These are phyloP conservation scores for Quercus mongolica DNA, from an alignment of 306 rosid genomes.

Conservation along the genomic window DNA sequence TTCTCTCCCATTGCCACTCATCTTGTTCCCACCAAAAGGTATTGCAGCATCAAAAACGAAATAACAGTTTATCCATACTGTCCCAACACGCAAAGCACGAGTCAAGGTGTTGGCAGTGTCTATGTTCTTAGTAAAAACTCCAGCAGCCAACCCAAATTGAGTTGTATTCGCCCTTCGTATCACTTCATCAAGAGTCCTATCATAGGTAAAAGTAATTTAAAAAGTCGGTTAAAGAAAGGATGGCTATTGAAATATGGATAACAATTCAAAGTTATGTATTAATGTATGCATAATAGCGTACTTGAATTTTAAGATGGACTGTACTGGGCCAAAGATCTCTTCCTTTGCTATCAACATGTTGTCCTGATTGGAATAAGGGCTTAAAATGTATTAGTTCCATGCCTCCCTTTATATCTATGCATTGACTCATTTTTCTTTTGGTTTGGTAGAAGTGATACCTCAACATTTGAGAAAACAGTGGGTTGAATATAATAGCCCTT, in stretches of 20 bases:
- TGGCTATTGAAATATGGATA: constrained; percentile 1
- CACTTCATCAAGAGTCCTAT: constrained; percentile 48
- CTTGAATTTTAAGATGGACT: constrained; percentile 70
- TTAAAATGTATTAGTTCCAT: background rate
- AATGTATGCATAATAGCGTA: constrained; percentile 9
- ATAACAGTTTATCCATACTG: constrained; percentile 84
- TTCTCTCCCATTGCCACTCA: constrained; percentile 87
- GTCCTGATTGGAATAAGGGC: constrained; percentile 21
- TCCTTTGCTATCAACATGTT: constrained; percentile 52
- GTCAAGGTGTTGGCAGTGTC: constrained; percentile 62
- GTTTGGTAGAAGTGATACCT: constrained; percentile 15
- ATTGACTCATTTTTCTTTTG: background rate
- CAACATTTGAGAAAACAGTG: constrained; percentile 51
- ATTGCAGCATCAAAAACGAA: constrained; percentile 90
- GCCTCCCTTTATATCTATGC: background rate
- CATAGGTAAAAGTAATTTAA: constrained; percentile 7
- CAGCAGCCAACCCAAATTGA: constrained; percentile 75
- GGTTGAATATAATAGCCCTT: constrained; percentile 69
- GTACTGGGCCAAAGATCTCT: constrained; percentile 56
- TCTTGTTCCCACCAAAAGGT: constrained; percentile 93
- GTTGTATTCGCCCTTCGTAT: constrained; percentile 63
- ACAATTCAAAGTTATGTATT: background rate
- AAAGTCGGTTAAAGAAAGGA: background rate
- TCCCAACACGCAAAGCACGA: constrained; percentile 77
- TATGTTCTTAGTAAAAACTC: constrained; percentile 67